Conservation (phyloP, 352 stramenopile species). For the Vaucheria bursata region DNA sequence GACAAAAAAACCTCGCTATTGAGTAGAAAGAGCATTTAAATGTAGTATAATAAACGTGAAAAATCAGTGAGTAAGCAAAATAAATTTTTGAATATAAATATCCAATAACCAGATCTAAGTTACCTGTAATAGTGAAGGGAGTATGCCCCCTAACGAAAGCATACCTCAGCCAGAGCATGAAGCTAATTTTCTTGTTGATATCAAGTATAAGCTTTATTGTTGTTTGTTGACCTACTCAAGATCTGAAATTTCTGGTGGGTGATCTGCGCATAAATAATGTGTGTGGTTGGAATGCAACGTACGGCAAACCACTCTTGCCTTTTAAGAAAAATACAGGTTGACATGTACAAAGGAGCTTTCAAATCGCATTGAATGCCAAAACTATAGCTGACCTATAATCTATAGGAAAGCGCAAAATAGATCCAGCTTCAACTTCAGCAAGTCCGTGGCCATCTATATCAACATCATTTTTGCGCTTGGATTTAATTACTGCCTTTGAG, state of each 20-base stretch:
- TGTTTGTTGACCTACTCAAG: conserved; percentile 75
- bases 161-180: conserved; percentile 86
- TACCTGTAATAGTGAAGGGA: conserved; percentile 62
- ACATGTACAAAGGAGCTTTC: conserved; percentile 10
- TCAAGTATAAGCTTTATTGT: conserved; percentile 81
- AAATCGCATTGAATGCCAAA: conserved; percentile 2
- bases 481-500: too few species aligned
- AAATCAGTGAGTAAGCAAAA: too few species aligned
- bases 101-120: too few species aligned
- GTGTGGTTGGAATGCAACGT: conserved; percentile 60
- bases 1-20: too few species aligned
- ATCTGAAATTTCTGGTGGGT: conserved; percentile 64
- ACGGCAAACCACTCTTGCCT: conserved; percentile 59
- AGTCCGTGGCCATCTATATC: not conserved
- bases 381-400: not conserved
- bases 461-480: too few species aligned
- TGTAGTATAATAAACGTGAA: too few species aligned
- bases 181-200: conserved; percentile 85
- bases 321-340: conserved; percentile 62
- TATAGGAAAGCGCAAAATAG: not conserved
- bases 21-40: too few species aligned
- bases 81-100: too few species aligned
- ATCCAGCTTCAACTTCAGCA: not conserved
- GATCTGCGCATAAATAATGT: conserved; percentile 58
- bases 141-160: conserved; percentile 84